A percentile compares a stretch with the other conserved stretches of the same genome.
These are phyloP conservation scores for Yamadazyma pseudoaaseri DNA, from an alignment of 1,139 yeast genomes.

Conservation along the genomic window DNA sequence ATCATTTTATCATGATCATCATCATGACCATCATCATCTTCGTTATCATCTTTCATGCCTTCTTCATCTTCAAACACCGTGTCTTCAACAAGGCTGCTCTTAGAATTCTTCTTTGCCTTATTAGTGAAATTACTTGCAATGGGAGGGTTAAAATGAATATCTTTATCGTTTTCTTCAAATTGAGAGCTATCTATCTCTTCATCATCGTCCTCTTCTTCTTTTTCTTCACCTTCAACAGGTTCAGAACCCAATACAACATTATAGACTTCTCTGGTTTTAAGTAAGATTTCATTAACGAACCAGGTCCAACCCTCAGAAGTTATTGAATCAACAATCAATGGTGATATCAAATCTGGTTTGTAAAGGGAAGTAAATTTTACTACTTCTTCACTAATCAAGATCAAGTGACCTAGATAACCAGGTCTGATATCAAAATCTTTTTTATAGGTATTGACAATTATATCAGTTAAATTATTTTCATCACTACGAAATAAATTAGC, in stretches of 20 bases:
- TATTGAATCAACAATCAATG: constrained; percentile 39
- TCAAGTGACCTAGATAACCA: constrained; percentile 49
- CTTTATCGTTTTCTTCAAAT: constrained; percentile 36
- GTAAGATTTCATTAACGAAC: constrained; percentile 43
- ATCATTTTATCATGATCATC: constrained; percentile 7
- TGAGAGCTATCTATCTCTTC: constrained; percentile 16
- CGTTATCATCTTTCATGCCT: constrained; percentile 15
- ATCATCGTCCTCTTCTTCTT: constrained; percentile 10
- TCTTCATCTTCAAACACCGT: constrained; percentile 28
- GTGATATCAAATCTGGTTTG: constrained; percentile 49
- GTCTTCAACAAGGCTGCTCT: constrained; percentile 10
- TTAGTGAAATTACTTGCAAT: constrained; percentile 15
- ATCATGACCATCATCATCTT: constrained; percentile 20
- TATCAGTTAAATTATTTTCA: constrained; percentile 31
- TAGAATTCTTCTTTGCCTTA: constrained; percentile 10
- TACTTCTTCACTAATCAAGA: constrained; percentile 48
- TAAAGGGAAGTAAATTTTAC: constrained; percentile 49
- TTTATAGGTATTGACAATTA: constrained; percentile 33
- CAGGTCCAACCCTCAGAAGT: constrained; percentile 43
- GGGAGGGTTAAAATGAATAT: constrained; percentile 23
- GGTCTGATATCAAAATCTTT: constrained; percentile 32
- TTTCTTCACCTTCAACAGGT: constrained; percentile 14
- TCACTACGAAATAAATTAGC: constrained; percentile 38
- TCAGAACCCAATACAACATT: constrained; percentile 44
- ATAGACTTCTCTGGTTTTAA: constrained; percentile 46